These are phyloP conservation scores for Cystobasidium tubakii DNA, from an alignment of 768 basidiomycete genomes.

Conservation along the genomic window DNA sequence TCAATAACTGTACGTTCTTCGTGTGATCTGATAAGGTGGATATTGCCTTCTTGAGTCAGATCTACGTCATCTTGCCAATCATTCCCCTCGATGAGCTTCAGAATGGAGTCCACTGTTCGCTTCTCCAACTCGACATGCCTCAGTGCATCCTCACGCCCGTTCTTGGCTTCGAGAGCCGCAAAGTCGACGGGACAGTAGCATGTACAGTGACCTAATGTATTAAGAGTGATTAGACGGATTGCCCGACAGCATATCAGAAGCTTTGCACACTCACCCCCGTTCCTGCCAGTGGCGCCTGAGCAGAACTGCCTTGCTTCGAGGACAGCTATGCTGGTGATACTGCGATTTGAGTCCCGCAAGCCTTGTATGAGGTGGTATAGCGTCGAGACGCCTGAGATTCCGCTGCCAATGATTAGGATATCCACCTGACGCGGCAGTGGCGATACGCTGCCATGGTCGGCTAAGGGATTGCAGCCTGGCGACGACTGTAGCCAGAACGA, in stretches of 20 bases:
- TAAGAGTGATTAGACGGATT: slow-evolving; percentile 66
- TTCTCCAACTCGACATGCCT: slow-evolving; percentile 58
- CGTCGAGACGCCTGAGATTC: slow-evolving; percentile 68
- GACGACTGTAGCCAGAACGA: slow-evolving; percentile 67
- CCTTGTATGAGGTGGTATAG: slow-evolving; percentile 63
- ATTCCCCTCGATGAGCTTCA: slow-evolving; percentile 55
- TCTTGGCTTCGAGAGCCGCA: slow-evolving; percentile 48
- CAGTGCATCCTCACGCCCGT: slow-evolving; percentile 58
- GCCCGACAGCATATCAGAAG: slow-evolving; percentile 59
- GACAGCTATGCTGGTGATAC: slow-evolving; percentile 57
- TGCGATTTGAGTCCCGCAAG: slow-evolving; percentile 41
- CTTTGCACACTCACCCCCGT: slow-evolving; percentile 39
- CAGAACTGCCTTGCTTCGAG: slow-evolving; percentile 83
- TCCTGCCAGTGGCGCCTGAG: slow-evolving; percentile 46
- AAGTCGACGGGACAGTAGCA: slow-evolving; percentile 50
- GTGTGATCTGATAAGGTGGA: slow-evolving; percentile 55
- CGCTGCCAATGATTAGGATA: slow-evolving; percentile 71
- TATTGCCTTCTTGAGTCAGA: slow-evolving; percentile 59
- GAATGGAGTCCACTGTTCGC: slow-evolving; percentile 56
- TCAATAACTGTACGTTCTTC: slow-evolving; percentile 52
- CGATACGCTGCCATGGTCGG: slow-evolving; percentile 62
- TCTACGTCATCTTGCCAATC: slow-evolving; percentile 58
- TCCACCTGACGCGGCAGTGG: slow-evolving; percentile 60
- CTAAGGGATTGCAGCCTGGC: slow-evolving; percentile 59
- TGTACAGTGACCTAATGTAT: slow-evolving; percentile 48